A percentile compares a stretch with the other conserved stretches of the same genome.
Conservation (phyloP, 352 stramenopile species). For the Globisporangium iwayamae region DNA sequence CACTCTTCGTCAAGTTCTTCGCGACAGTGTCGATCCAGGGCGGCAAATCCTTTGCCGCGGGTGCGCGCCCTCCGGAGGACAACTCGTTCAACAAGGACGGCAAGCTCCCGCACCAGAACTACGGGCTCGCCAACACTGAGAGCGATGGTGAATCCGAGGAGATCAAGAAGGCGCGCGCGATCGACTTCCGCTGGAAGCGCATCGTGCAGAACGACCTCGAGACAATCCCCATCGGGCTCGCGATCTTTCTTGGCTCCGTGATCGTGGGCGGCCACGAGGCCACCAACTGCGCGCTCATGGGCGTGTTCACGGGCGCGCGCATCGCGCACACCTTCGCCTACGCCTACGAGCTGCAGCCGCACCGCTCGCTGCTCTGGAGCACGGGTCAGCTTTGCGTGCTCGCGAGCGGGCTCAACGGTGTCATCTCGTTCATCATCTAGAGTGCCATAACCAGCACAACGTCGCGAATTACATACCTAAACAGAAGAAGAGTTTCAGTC, state of each 20-base stretch:
- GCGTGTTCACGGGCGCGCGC: slow-evolving; percentile 36
- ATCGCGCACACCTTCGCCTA: slow-evolving; percentile 40
- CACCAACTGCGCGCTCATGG: slow-evolving; percentile 40
- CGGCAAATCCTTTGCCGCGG: slow-evolving; percentile 16
- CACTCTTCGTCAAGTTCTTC: slow-evolving; percentile 19
- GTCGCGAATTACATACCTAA: too few species aligned
- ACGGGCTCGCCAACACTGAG: slow-evolving; percentile 1
- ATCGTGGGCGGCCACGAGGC: slow-evolving; percentile 36
- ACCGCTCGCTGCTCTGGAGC: slow-evolving; percentile 32
- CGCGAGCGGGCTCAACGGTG: slow-evolving; percentile 30
- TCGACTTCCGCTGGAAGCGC: slow-evolving; percentile 36
- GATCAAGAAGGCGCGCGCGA: slow-evolving; percentile 21
- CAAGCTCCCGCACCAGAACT: slow-evolving; percentile 9
- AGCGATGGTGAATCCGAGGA: slow-evolving; percentile 23
- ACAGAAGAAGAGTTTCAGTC: too few species aligned
- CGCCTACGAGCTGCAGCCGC: slow-evolving; percentile 36
- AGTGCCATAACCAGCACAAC: too few species aligned
- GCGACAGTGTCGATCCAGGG: slow-evolving; percentile 13
- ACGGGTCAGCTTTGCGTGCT: slow-evolving; percentile 35
- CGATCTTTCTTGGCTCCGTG: slow-evolving; percentile 39
- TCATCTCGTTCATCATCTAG: slow-evolving; percentile 30
- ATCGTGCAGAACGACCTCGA: slow-evolving; percentile 52
- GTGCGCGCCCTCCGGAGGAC: slow-evolving; percentile 16
- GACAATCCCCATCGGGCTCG: slow-evolving; percentile 37
- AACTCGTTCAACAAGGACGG: slow-evolving; percentile 10